phyloP scores from a whole-genome alignment of 31 red algal species.

The Asparagopsis taxiformis region DNA sequence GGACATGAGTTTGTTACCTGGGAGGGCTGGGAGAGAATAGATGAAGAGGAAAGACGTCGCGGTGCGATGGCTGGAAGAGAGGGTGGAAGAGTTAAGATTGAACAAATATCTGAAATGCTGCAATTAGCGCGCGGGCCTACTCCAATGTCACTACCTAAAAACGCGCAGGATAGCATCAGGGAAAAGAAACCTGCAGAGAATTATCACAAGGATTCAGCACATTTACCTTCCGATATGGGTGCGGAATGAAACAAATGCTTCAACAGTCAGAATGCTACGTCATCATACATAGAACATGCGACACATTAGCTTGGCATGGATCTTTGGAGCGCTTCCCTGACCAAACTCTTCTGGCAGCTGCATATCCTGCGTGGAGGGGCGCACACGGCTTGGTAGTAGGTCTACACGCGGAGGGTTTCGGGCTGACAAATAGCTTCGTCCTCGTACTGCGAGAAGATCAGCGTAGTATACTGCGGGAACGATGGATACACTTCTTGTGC shows the following conservation, averaged over 20 bases:
- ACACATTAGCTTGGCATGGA: too few species aligned
- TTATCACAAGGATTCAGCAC: too few species aligned
- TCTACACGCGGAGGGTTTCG: conserved; percentile 17
- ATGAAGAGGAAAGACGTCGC: conserved; percentile 42
- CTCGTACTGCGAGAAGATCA: conserved; percentile 49
- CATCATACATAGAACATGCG: too few species aligned
- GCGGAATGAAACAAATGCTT: too few species aligned
- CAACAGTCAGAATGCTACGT: too few species aligned
- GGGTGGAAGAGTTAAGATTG: conserved; percentile 47
- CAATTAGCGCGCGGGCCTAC: conserved; percentile 26
- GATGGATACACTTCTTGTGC: conserved; percentile 50
- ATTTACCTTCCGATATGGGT: too few species aligned
- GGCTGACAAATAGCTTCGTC: conserved; percentile 34
- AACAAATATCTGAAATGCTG: conserved; percentile 64
- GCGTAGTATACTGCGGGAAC: conserved; percentile 70
- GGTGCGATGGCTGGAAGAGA: conserved; percentile 16
- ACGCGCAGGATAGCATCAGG: neutral
- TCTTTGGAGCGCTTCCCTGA: too few species aligned
- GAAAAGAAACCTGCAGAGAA: too few species aligned
- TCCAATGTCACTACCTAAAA: neutral
- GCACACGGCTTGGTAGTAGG: too few species aligned
- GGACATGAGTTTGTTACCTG: conserved; percentile 43
- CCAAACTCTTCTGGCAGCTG: too few species aligned
- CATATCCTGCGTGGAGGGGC: too few species aligned
- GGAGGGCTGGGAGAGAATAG: conserved; percentile 77